Conservation (phyloP, 1,284 basidiomycete species). For the Sphagnurus paluster region DNA sequence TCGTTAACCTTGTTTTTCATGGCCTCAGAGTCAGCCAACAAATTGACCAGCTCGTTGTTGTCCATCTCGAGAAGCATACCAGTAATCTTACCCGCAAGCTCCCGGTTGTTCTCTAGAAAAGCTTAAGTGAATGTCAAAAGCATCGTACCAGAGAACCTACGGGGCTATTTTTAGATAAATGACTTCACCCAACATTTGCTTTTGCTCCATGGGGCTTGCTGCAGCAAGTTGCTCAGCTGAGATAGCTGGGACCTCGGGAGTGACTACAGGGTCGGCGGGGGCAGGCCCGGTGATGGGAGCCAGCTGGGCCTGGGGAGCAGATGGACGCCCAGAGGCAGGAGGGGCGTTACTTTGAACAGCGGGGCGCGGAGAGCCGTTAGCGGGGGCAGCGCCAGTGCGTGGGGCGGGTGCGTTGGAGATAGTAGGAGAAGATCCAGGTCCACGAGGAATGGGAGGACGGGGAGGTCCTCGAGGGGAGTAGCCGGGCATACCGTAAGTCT, state of each 20-base stretch:
- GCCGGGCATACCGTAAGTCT: slow-evolving; percentile 66
- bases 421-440: slow-evolving; percentile 61
- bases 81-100: slow-evolving; percentile 95
- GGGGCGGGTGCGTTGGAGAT: slow-evolving; percentile 60
- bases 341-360: slow-evolving; percentile 47
- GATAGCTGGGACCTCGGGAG: slow-evolving; percentile 47
- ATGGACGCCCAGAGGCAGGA: slow-evolving; percentile 33
- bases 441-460: slow-evolving; percentile 56
- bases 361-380: slow-evolving; percentile 48
- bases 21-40: slow-evolving; percentile 80
- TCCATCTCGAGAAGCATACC: slow-evolving; percentile 99
- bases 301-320: not conserved
- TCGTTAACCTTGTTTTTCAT: slow-evolving; percentile 88
- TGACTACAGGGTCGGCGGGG: too few relatives aligned
- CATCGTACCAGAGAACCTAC: slow-evolving; percentile 50
- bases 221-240: slow-evolving; percentile 64
- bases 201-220: slow-evolving; percentile 87
- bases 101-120: slow-evolving; percentile 69
- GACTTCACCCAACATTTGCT: slow-evolving; percentile 94
- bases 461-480: slow-evolving; percentile 60
- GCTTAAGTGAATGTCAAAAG: too few relatives aligned
- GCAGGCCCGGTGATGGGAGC: slow-evolving; percentile 36
- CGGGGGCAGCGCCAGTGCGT: slow-evolving; percentile 51
- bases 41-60: slow-evolving; percentile 84
- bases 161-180: slow-evolving; percentile 86